Percentiles rank a stretch among this genome's conserved stretches.
Conservation (phyloP, 441 rosid genomes). For the Euphorbia neoarborescens region DNA sequence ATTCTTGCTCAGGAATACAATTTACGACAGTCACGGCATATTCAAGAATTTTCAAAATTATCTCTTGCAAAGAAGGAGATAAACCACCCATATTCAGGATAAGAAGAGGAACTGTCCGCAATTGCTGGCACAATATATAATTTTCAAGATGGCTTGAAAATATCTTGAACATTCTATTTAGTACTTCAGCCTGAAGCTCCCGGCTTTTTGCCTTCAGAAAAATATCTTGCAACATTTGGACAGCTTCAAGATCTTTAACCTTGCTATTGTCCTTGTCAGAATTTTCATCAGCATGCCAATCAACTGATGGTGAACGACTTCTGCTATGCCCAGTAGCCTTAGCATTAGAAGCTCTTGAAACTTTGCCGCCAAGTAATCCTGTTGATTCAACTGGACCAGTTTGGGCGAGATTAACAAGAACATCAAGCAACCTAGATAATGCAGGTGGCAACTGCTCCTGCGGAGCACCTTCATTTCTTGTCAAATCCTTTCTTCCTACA, state of each 20-base stretch:
- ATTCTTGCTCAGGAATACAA: slow-evolving; percentile 98
- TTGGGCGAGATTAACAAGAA: slow-evolving; percentile 91
- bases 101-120: slow-evolving; percentile 92
- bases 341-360: slow-evolving; percentile 46
- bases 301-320: slow-evolving; percentile 54
- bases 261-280: slow-evolving; percentile 75
- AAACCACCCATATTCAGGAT: slow-evolving; percentile 96
- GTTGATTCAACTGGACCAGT: slow-evolving; percentile 68
- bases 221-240: slow-evolving; percentile 96
- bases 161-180: slow-evolving; percentile 95
- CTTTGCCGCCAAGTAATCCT: slow-evolving; percentile 41
- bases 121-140: slow-evolving; percentile 82
- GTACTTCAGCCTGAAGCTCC: slow-evolving; percentile 93
- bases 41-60: slow-evolving; percentile 95
- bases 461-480: slow-evolving; percentile 44
- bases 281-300: slow-evolving; percentile 52
- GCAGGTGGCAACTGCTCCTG: slow-evolving; percentile 60
- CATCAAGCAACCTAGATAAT: slow-evolving; percentile 94
- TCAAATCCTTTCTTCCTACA: slow-evolving; percentile 23
- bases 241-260: slow-evolving; percentile 99
- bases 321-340: slow-evolving; percentile 51
- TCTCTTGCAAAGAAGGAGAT: slow-evolving; percentile 87
- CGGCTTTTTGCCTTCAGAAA: slow-evolving; percentile 85
- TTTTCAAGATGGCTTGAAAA: slow-evolving; percentile 98
- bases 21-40: slow-evolving; percentile 99